A percentile compares a stretch with the other conserved stretches of the same genome.
phyloP scores from a whole-genome alignment of 75 land plant species.

The Gnetum montanum region DNA sequence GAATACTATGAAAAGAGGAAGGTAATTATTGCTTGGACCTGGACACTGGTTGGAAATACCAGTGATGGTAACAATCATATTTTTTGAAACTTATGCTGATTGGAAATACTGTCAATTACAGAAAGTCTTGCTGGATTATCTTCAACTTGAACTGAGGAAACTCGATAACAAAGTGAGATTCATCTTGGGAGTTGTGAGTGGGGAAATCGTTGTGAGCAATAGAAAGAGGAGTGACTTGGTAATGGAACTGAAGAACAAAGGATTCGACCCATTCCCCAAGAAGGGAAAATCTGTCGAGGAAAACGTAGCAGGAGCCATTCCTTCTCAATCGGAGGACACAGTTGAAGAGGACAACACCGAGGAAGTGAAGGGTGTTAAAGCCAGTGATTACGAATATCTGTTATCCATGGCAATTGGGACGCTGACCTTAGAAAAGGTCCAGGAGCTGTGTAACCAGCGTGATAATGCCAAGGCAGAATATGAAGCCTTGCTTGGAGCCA shows the following conservation, averaged over 20 bases:
- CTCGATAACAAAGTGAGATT: constrained; percentile 91
- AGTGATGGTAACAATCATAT: no score
- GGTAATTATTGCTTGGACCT: constrained; percentile 23
- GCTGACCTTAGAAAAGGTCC: constrained; percentile 79
- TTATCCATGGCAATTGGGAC: constrained; percentile 86
- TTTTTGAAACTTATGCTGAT: no score
- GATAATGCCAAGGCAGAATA: constrained; percentile 58
- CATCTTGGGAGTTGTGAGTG: constrained; percentile 80
- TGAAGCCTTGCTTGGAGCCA: constrained; percentile 50
- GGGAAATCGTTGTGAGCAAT: constrained; percentile 81
- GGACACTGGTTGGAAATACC: no score
- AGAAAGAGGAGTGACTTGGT: constrained; percentile 78
- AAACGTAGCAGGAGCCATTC: constrained; percentile 48
- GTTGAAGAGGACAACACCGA: constrained; percentile 35
- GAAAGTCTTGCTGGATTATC: constrained; percentile 52
- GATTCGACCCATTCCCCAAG: constrained; percentile 94
- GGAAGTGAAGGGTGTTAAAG: constrained; percentile 21
- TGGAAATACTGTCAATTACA: no score
- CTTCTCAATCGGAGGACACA: constrained; percentile 23
- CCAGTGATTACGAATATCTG: constrained; percentile 83
- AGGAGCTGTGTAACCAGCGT: constrained; percentile 50
- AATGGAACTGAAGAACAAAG: constrained; percentile 61
- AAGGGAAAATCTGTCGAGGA: constrained; percentile 47
- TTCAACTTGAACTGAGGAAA: constrained; percentile 59
- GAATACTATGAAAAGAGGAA: constrained; percentile 85